These are phyloP conservation scores for Scedosporium dehoogii DNA, from an alignment of 2,329 filamentous ascomycete species.

Conservation along the genomic window DNA sequence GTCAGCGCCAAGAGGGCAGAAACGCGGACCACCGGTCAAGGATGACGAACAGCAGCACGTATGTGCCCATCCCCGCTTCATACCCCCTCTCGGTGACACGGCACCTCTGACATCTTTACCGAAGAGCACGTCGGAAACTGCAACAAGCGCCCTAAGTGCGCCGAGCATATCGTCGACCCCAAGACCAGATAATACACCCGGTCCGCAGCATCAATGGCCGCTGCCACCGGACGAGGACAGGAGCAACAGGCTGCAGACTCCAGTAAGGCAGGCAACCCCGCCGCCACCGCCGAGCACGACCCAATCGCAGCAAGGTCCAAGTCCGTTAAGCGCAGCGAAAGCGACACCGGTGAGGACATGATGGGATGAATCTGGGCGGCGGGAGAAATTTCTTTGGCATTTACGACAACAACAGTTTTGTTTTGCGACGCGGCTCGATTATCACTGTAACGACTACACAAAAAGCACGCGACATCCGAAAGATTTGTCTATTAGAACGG, in stretches of 20 bases:
- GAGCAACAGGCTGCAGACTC: conserved; percentile 2
- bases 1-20: neutral
- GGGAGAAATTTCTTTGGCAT: no score
- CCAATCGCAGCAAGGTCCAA: neutral
- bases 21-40: neutral
- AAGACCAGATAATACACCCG: neutral
- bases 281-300: neutral
- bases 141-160: neutral
- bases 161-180: neutral
- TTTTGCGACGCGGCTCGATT: neutral
- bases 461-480: neutral
- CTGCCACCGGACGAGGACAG: neutral
- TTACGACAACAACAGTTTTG: neutral
- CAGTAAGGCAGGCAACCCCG: neutral
- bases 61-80: neutral
- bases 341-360: neutral
- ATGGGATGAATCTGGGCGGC: neutral
- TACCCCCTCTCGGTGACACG: neutral
- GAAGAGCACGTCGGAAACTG: neutral
- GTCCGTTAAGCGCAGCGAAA: neutral
- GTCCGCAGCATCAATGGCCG: neutral
- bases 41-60: neutral
- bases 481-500: neutral
- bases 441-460: neutral
- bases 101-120: neutral